These are phyloP conservation scores for Tetrahymena borealis DNA, from an alignment of 73 alveolate genomes.

Conservation along the genomic window DNA sequence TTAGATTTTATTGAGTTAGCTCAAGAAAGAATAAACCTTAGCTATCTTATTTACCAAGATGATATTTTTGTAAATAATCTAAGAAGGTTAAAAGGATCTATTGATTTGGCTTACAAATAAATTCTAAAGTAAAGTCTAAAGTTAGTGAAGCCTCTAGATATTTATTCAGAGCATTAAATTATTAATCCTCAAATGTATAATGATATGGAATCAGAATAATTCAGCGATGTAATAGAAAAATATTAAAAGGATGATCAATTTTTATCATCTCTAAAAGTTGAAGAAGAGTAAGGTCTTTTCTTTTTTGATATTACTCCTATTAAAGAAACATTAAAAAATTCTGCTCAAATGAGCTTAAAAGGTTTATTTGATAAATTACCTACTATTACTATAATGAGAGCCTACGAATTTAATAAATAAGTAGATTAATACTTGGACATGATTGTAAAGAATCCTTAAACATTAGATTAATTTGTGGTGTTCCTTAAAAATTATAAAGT, in stretches of 20 bases:
- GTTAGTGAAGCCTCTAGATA: neutral
- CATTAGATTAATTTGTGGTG: neutral
- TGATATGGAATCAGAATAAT: neutral
- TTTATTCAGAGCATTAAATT: neutral
- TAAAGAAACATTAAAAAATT: constrained; percentile 44
- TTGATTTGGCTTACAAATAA: neutral
- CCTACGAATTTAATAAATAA: neutral
- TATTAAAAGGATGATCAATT: constrained; percentile 45
- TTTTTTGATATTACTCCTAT: constrained; percentile 53
- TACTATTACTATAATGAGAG: neutral
- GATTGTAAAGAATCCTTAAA: neutral
- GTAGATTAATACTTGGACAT: neutral
- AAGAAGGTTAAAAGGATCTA: neutral
- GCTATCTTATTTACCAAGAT: neutral
- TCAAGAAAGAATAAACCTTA: neutral
- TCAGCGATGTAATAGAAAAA: constrained; percentile 40
- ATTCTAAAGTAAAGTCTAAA: neutral
- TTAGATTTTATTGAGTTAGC: neutral
- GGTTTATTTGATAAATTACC: neutral
- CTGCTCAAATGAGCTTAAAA: constrained; percentile 20
- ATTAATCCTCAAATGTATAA: neutral
- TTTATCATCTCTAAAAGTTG: constrained; percentile 45
- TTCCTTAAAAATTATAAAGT: neutral
- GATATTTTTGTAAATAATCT: neutral
- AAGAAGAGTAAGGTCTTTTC: constrained; percentile 51